Evolutionary conservation across 2,329 filamentous ascomycete genomes (phyloP).

Genomic region (Fusarium algeriense): DNA sequence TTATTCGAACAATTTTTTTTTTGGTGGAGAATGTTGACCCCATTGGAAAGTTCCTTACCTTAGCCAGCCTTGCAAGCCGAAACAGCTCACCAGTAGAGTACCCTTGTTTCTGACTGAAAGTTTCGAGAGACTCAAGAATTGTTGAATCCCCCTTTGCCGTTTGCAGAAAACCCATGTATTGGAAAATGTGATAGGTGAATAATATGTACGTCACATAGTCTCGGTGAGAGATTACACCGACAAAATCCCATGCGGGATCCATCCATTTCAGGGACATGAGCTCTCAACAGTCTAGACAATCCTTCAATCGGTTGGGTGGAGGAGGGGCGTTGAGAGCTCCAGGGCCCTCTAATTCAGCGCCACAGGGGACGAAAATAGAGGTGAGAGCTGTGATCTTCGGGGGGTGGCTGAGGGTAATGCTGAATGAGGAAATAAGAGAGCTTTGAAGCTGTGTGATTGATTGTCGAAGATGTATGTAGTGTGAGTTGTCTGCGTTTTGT

Average conservation of each 20-base stretch:
- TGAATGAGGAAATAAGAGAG: constrained; percentile 8
- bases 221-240: constrained; percentile 42
- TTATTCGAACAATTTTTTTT: constrained; percentile 2
- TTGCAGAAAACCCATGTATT: constrained; percentile 1
- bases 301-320: constrained; percentile 34
- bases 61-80: neutral
- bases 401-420: constrained; percentile 26
- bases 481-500: neutral
- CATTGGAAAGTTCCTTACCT: constrained; percentile 17
- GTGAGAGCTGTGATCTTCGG: constrained; percentile 25
- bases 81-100: neutral
- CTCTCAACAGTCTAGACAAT: constrained; percentile 42
- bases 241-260: constrained; percentile 16
- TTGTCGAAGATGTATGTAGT: constrained; percentile 2
- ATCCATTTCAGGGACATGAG: constrained; percentile 23
- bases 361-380: constrained; percentile 21
- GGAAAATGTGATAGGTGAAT: neutral
- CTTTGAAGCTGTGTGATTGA: neutral
- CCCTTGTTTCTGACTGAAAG: neutral
- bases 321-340: constrained; percentile 34
- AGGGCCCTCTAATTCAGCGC: constrained; percentile 26
- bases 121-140: neutral
- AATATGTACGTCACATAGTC: constrained; percentile 1
- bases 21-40: constrained; percentile 31
- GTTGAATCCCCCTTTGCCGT: neutral